Base-by-base conservation (phyloP, 2,329 filamentous ascomycete species). In the Fusarium sp. region DNA sequence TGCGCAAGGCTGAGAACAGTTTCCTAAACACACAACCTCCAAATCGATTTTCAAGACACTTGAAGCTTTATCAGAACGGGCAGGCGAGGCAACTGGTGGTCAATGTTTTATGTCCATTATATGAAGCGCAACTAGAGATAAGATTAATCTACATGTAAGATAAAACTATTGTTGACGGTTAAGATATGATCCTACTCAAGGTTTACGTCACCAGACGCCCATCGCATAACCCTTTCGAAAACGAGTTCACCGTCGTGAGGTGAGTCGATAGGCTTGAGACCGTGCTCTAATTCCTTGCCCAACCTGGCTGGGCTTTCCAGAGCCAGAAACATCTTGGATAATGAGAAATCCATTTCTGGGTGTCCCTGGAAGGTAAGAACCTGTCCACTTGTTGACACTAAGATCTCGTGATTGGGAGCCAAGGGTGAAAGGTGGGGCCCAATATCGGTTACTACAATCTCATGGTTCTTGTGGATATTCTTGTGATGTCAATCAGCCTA, bases 391-490 rank as follows among this genome's bases (percentile, higher is more conserved):
- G 12, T 38, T 0, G 49, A 59, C 11, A 59, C 1, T 0, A 59
- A 42, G 1, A 59, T 14, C 25, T 59, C 49, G 9, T 59, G 45
- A 4, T 46, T 40, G 3, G 16, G 7, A 14, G 57, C 57, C 15
- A 59, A 7, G 3, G 11, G 27, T 1, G 7, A 29, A 2, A 59
- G 40, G 3, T n/a, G 8, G 8, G 49, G 40, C 3, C 57, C 49
- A 14, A n/a, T 40, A 1, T 24, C n/a, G 1, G 57, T 43, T 1
- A 59, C 57, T 2, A 51, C 24, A 3, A 59, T 54, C 27, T 59
- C 40, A 14, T 59, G 57, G 4, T 59, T 59, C 2, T 59, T 59
- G 4, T 59, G 57, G 18, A 59, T 59, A 8, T 18, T 22, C 57
- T 59, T 1, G 1, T 2, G 1, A 40, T 16, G 1, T 59, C 0